A percentile compares a stretch with the other conserved stretches of the same genome.
Evolutionary conservation across 345 rosid species (phyloP).

Genomic region (Syzygium oleosum): DNA sequence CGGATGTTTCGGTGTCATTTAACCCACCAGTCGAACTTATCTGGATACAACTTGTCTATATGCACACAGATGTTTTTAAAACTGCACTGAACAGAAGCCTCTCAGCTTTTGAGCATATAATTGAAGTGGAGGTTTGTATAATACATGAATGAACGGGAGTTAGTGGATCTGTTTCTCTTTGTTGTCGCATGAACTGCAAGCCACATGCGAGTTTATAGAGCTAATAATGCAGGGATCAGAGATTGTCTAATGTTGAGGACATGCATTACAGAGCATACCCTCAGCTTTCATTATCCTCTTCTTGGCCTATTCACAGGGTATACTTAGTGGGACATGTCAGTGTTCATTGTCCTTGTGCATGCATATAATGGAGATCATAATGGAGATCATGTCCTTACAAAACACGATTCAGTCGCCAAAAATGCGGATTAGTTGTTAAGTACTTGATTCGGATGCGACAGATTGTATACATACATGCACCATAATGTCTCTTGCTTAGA

Average conservation of each 20-base stretch:
- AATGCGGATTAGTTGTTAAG: not conserved
- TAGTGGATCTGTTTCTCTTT: not conserved
- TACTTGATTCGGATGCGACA: not conserved
- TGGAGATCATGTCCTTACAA: not conserved
- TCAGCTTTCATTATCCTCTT: not conserved
- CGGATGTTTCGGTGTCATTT: not conserved
- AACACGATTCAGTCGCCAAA: not conserved
- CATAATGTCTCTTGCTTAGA: not conserved
- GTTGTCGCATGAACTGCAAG: not conserved
- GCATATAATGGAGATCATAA: not conserved
- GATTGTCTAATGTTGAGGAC: not conserved
- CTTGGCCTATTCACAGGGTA: not conserved
- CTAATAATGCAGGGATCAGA: not conserved
- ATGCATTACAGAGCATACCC: not conserved
- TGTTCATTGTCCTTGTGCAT: not conserved
- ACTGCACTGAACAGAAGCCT: not conserved
- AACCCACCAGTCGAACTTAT: not conserved
- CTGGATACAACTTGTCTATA: not conserved
- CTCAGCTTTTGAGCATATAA: not conserved
- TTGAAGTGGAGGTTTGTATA: not conserved
- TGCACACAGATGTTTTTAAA: not conserved
- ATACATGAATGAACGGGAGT: not conserved
- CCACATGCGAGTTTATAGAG: not conserved
- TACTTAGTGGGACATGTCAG: not conserved
- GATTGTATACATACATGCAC: not conserved